Evolutionary conservation across 148 eudicot genomes (phyloP).

Genomic region (Simmondsia chinensis): DNA sequence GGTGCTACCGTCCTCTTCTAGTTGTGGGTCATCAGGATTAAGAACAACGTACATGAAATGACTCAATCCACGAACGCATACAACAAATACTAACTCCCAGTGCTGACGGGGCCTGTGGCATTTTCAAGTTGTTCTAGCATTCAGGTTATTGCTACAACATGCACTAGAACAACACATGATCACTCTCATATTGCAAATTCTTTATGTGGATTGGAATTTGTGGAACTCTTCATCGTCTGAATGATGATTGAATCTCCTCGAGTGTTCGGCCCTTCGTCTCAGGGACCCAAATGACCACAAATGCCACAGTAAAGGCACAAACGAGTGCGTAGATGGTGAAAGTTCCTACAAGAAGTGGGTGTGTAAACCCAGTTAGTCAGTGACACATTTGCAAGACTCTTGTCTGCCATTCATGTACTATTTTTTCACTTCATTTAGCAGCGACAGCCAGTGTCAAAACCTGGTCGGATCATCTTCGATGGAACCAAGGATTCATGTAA

Average conservation of each 20-base stretch:
- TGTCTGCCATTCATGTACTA: too few species aligned
- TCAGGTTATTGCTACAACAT: not conserved
- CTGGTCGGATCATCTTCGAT: not conserved
- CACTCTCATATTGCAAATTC: too few species aligned
- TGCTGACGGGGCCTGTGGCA: not conserved
- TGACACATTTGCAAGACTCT: too few species aligned
- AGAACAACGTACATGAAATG: too few species aligned
- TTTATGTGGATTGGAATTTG: too few species aligned
- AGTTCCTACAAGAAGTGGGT: constrained; percentile 24
- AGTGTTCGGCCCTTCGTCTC: constrained; percentile 48
- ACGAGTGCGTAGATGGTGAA: constrained; percentile 31
- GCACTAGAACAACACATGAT: not conserved
- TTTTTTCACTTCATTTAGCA: too few species aligned
- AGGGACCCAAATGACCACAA: constrained; percentile 30
- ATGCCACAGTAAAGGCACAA: constrained; percentile 23
- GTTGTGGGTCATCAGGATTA: too few species aligned
- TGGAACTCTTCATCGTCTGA: constrained; percentile 32
- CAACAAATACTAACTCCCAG: not conserved
- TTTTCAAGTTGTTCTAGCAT: not conserved
- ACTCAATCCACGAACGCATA: not conserved
- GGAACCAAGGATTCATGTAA: too few species aligned
- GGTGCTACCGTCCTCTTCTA: too few species aligned
- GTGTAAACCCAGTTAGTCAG: not conserved
- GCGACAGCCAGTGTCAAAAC: too few species aligned
- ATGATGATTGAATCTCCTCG: constrained; percentile 49